Conservation (phyloP, 768 basidiomycete species). For the Pulveroboletus ravenelii region DNA sequence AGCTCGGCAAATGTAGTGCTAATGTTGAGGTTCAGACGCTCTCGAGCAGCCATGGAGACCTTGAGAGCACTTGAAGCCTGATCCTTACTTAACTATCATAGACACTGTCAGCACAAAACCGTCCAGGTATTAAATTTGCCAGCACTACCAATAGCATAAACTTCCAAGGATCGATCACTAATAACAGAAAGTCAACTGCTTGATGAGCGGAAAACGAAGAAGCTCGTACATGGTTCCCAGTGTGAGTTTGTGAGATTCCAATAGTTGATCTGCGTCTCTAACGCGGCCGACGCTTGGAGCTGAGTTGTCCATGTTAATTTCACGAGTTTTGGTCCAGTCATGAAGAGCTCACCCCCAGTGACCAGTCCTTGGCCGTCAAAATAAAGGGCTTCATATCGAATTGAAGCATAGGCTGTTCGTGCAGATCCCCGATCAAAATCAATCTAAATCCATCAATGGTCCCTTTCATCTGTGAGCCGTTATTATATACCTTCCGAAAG, state of each 20-base stretch:
- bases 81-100: slow-evolving; percentile 53
- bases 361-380: slow-evolving; percentile 87
- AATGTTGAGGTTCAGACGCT: slow-evolving; percentile 86
- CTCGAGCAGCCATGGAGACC: slow-evolving; percentile 64
- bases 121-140: not conserved
- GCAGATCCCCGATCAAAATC: slow-evolving; percentile 89
- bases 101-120: slow-evolving; percentile 8
- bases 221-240: slow-evolving; percentile 83
- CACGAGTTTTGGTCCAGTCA: not conserved
- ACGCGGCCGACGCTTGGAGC: slow-evolving; percentile 79
- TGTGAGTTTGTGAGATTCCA: slow-evolving; percentile 98
- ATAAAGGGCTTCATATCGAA: slow-evolving; percentile 82
- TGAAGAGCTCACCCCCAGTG: slow-evolving; percentile 61
- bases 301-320: slow-evolving; percentile 28
- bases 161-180: slow-evolving; percentile 96
- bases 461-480: slow-evolving; percentile 60
- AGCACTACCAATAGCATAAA: slow-evolving; percentile 62
- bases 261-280: slow-evolving; percentile 83
- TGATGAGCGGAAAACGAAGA: not conserved
- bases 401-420: slow-evolving; percentile 93
- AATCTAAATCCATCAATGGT: slow-evolving; percentile 90
- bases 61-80: slow-evolving; percentile 46
- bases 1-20: slow-evolving; percentile 89
- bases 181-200: slow-evolving; percentile 7
- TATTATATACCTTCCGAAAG: not conserved